Base-by-base conservation (phyloP, 2,329 filamentous ascomycete species). In the Hymenoscyphus infarciens region DNA sequence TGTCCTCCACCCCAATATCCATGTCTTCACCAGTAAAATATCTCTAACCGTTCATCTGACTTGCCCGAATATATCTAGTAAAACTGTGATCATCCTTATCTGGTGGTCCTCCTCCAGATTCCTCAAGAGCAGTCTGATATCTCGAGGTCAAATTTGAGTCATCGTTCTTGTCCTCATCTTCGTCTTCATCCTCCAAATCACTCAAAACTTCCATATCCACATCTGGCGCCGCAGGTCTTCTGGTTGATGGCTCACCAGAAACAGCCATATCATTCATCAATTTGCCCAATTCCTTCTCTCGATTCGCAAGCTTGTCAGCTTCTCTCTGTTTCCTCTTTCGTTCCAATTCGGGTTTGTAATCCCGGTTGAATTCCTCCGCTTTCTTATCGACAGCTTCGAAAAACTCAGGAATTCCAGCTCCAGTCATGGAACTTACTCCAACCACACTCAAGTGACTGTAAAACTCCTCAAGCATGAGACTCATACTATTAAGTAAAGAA, bases 401-500 rank as follows among this genome's bases (percentile, higher is more conserved):
- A 77, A 99, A 99, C 27, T 96, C 92, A 63, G 96, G 90, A 35
- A 99, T 86, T 3, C 95, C 96, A 0, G 90, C 88, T 25, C 95
- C 95, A 0, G 94, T 91, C 85, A 97, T 94, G 7, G 92, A 90
- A 69, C 91, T 96, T 13, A 99, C 96, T 0, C 89, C 92, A 0
- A 99, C 94, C 8, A 99, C 91, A 72, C 87, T 96, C 38, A 99
- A 80, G 73, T 98, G 92, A 45, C 91, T 88, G 77, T 99, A 99
- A 74, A 99, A 99, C 75, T 99, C 95, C 72, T 99, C 95, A 38
- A 99, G 81, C 83, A 99, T 92, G 65, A 98, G 80, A 73, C 92
- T 97, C 95, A 99, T 99, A 73, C 92, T 97, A 81, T 97, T 98
- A 59, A 99, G 82, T 61, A 98, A 79, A 68, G 90, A 96, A 61